A percentile compares a stretch with the other conserved stretches of the same genome.
These are phyloP conservation scores for Coemansia sp. DNA, from an alignment of 192 early-diverging fungal species.

Conservation along the genomic window DNA sequence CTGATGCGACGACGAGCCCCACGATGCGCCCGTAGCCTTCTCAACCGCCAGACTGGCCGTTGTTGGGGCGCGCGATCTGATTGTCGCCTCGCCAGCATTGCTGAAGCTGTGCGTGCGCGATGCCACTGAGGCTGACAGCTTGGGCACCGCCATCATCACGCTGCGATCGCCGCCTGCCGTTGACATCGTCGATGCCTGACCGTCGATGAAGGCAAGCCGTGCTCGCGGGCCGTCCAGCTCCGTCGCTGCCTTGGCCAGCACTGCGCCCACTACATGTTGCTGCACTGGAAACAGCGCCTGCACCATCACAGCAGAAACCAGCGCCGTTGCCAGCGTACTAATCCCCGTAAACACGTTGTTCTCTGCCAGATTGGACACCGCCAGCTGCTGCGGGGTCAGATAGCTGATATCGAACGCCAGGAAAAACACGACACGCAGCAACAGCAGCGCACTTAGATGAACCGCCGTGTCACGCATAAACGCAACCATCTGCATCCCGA, in stretches of 20 bases:
- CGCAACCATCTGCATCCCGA: slow-evolving; percentile 32
- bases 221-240: slow-evolving; percentile 15
- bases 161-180: neutral
- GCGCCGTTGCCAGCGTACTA: slow-evolving; percentile 37
- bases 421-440: slow-evolving; percentile 30
- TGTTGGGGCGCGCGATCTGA: slow-evolving; percentile 43
- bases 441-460: slow-evolving; percentile 21
- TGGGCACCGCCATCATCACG: slow-evolving; percentile 21
- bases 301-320: slow-evolving; percentile 17
- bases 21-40: slow-evolving; percentile 21
- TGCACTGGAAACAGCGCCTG: slow-evolving; percentile 32
- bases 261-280: slow-evolving; percentile 16
- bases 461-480: slow-evolving; percentile 27
- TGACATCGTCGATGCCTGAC: slow-evolving; percentile 9
- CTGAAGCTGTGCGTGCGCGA: slow-evolving; percentile 30
- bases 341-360: slow-evolving; percentile 39
- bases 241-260: slow-evolving; percentile 19
- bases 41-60: slow-evolving; percentile 50
- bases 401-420: slow-evolving; percentile 50
- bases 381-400: slow-evolving; percentile 22
- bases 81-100: slow-evolving; percentile 16
- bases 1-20: neutral
- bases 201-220: slow-evolving; percentile 34
- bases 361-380: slow-evolving; percentile 13
- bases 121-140: slow-evolving; percentile 10